These are phyloP conservation scores for Cercospora sojina DNA, from an alignment of 2,329 filamentous ascomycete species.

Conservation along the genomic window DNA sequence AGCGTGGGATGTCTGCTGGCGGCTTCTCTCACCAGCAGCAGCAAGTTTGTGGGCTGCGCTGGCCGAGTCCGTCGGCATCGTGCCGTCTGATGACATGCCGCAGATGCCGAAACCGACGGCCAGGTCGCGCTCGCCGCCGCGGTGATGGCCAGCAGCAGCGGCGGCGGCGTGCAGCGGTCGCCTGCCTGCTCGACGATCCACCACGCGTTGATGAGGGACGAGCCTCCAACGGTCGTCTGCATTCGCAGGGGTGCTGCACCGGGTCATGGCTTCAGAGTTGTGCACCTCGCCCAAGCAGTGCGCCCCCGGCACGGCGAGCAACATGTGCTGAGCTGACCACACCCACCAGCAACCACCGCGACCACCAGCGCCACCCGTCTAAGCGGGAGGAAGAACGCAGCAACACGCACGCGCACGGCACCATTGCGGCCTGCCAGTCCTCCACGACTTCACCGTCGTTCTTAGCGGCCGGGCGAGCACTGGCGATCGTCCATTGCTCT, in stretches of 20 bases:
- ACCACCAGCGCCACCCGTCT: not conserved
- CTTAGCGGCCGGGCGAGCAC: slow-evolving; percentile 14
- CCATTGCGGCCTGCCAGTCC: slow-evolving; percentile 6
- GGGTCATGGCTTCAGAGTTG: not conserved
- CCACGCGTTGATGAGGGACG: not conserved
- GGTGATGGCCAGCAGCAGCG: not conserved
- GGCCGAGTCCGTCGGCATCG: not conserved
- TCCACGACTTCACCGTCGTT: slow-evolving; percentile 14
- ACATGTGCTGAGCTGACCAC: not conserved
- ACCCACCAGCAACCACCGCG: slow-evolving; percentile 2
- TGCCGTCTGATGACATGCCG: not conserved
- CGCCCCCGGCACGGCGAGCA: not conserved
- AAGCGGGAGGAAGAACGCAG: not conserved
- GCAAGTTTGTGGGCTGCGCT: not conserved
- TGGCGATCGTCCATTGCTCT: slow-evolving; percentile 9
- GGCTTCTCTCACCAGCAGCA: not conserved
- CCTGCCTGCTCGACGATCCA: not conserved
- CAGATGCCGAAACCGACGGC: not conserved
- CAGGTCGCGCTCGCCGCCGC: not conserved
- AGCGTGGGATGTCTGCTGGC: not conserved
- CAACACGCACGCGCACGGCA: not conserved
- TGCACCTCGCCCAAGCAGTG: not conserved
- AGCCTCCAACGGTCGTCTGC: not conserved
- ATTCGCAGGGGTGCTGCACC: not conserved
- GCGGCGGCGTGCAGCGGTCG: not conserved